A percentile compares a stretch with the other conserved stretches of the same genome.
Evolutionary conservation across 129 eudicot species (phyloP).

Genomic region (Oenanthe sinensis): DNA sequence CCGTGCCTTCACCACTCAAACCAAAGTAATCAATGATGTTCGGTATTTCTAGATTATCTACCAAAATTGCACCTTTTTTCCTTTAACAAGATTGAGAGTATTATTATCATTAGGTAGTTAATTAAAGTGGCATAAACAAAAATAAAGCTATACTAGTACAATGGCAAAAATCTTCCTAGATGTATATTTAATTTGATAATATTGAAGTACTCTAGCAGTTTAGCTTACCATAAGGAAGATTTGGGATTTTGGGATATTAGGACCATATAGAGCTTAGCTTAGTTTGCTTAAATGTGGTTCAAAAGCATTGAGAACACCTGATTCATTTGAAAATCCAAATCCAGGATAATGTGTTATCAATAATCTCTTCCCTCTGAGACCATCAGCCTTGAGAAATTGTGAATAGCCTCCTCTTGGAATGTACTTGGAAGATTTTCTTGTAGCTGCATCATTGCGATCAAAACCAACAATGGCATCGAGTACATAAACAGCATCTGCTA

Average conservation of each 20-base stretch:
- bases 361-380: slow-evolving; percentile 67
- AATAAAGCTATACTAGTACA: background rate
- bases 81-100: slow-evolving; percentile 8
- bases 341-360: slow-evolving; percentile 45
- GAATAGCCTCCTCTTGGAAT: slow-evolving; percentile 62
- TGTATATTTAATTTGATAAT: background rate
- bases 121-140: background rate
- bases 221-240: background rate
- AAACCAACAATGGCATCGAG: slow-evolving; percentile 54
- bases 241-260: background rate
- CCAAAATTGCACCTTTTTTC: slow-evolving; percentile 53
- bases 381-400: slow-evolving; percentile 44
- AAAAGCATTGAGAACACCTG: slow-evolving; percentile 25
- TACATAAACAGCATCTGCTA: slow-evolving; percentile 47
- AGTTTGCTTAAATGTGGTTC: slow-evolving; percentile 38
- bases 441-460: slow-evolving; percentile 53
- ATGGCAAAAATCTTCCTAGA: background rate
- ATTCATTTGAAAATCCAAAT: slow-evolving; percentile 23
- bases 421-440: slow-evolving; percentile 34
- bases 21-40: slow-evolving; percentile 17
- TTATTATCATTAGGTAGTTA: background rate
- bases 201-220: background rate
- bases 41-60: slow-evolving; percentile 41
- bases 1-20: slow-evolving; percentile 32
- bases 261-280: slow-evolving; percentile 26